phyloP scores from a whole-genome alignment of 495 filamentous ascomycete genomes.

The Pseudomonodictys pantanalensis region DNA sequence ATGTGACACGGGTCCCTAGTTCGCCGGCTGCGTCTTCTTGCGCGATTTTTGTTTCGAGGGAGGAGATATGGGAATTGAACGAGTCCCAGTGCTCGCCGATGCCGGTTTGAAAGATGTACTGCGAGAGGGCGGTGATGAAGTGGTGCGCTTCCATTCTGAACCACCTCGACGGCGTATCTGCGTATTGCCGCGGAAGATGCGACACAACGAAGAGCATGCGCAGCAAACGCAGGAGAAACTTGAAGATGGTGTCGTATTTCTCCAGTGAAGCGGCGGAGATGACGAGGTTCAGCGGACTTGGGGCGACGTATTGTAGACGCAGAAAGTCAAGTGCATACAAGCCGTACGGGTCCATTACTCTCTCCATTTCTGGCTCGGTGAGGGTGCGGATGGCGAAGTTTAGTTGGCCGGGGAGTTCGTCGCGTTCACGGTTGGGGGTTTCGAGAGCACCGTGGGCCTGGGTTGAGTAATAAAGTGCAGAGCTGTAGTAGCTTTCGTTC shows the following conservation, averaged over 20 bases:
- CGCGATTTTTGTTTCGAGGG: conserved; percentile 56
- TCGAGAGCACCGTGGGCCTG: not conserved
- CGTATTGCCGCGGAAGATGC: conserved; percentile 54
- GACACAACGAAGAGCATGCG: conserved; percentile 79
- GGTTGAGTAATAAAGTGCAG: conserved; percentile 18
- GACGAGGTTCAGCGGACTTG: conserved; percentile 65
- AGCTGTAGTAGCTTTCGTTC: conserved; percentile 63
- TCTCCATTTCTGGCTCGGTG: conserved; percentile 67
- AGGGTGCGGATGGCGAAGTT: conserved; percentile 87
- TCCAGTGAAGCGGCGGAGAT: conserved; percentile 64
- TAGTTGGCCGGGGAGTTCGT: conserved; percentile 71
- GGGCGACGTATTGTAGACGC: conserved; percentile 78
- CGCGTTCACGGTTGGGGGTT: conserved; percentile 29
- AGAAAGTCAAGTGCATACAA: conserved; percentile 90
- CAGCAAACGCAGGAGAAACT: conserved; percentile 67
- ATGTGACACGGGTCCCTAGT: conserved; percentile 44
- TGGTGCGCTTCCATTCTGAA: conserved; percentile 77
- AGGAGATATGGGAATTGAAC: conserved; percentile 63
- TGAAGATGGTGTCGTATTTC: conserved; percentile 83
- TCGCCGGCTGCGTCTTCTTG: conserved; percentile 39
- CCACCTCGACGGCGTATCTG: conserved; percentile 45
- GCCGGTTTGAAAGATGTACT: conserved; percentile 75
- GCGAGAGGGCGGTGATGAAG: conserved; percentile 64
- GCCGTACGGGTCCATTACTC: conserved; percentile 71
- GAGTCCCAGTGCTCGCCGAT: conserved; percentile 66